Percentiles rank a stretch among this genome's conserved stretches.
phyloP scores from a whole-genome alignment of 345 rosid species.

The Eucalyptus dawsonii region DNA sequence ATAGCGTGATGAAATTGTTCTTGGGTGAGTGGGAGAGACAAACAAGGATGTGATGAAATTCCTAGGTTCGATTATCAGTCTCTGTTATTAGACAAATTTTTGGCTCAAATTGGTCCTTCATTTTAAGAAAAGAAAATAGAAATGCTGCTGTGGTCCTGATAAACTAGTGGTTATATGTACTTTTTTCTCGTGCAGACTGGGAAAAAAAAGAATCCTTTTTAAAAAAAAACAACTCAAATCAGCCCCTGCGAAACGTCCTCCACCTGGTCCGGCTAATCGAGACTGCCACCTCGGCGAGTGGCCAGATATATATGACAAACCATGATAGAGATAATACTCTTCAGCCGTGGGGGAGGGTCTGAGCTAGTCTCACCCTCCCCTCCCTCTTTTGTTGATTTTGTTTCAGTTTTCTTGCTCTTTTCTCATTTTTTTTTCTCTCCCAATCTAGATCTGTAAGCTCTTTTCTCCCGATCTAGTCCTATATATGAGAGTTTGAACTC shows the following conservation, averaged over 20 bases:
- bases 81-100: background rate
- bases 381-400: no score
- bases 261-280: background rate
- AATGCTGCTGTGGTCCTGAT: background rate
- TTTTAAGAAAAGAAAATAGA: no score
- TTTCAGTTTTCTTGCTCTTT: no score
- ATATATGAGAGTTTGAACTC: no score
- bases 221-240: no score
- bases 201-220: no score
- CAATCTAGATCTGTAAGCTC: no score
- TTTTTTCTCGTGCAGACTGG: background rate
- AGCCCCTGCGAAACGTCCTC: background rate
- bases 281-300: background rate
- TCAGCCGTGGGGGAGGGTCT: no score
- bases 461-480: no score
- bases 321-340: background rate
- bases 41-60: background rate
- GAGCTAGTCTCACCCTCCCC: no score
- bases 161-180: background rate
- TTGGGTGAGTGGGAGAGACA: background rate
- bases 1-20: no score
- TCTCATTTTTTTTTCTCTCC: no score
- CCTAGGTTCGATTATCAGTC: background rate
- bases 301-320: background rate
- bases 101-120: background rate